phyloP scores from a whole-genome alignment of 352 stramenopile species.

The Phytopythium ostracodes region DNA sequence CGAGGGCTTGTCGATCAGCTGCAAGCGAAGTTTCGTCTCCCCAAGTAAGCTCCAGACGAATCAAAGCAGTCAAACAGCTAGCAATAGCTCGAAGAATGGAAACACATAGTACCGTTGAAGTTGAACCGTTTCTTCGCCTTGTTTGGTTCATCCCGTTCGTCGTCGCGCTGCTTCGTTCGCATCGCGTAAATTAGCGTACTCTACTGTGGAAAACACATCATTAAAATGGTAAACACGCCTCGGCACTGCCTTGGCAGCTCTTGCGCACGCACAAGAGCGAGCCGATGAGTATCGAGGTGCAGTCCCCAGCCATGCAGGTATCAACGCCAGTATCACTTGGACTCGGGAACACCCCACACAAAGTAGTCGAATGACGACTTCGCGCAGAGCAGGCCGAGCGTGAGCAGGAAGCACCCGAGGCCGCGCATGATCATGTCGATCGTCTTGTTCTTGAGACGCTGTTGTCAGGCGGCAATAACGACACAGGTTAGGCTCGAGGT shows the following conservation, averaged over 20 bases:
- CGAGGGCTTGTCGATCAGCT: conserved; percentile 9
- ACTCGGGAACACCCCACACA: conserved; percentile 33
- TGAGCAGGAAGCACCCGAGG: conserved; percentile 81
- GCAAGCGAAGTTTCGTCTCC: conserved; percentile 17
- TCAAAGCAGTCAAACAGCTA: background rate
- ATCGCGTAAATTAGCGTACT: conserved; percentile 11
- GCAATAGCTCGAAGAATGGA: background rate
- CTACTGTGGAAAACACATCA: conserved; percentile 7
- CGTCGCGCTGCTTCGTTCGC: conserved; percentile 7
- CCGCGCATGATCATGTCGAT: conserved; percentile 81
- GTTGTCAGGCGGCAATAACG: background rate
- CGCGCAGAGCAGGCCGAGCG: conserved; percentile 69
- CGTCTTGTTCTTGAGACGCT: conserved; percentile 84
- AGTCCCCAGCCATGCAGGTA: background rate
- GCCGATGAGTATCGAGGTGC: background rate
- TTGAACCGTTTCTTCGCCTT: background rate
- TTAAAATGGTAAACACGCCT: background rate
- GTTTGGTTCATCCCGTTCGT: background rate
- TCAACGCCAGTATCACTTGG: conserved; percentile 17
- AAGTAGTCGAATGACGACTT: conserved; percentile 89
- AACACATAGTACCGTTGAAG: background rate
- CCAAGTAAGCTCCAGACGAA: background rate
- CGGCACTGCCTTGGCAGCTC: background rate
- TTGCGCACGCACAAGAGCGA: background rate
- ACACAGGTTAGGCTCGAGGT: too few relatives aligned